A percentile compares a stretch with the other conserved stretches of the same genome.
phyloP scores from a whole-genome alignment of 2,329 filamentous ascomycete genomes.

The Metarhizium guizhouense region DNA sequence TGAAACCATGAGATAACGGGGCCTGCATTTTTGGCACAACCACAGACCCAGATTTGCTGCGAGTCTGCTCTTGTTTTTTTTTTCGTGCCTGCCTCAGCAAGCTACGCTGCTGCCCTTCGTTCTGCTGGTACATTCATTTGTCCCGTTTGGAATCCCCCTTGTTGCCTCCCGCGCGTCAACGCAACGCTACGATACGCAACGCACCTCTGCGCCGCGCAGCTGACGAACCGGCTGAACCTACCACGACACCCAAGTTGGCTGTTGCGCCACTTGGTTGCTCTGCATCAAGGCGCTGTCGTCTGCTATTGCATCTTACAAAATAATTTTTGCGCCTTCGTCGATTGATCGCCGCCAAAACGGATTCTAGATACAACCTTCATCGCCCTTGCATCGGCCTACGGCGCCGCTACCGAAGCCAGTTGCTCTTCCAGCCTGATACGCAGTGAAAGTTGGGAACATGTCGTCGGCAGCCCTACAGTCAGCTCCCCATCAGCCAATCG shows the following conservation, averaged over 20 bases:
- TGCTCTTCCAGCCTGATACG: constrained; percentile 5
- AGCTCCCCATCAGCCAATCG: constrained; percentile 45
- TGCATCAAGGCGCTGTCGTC: neutral
- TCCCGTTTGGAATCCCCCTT: neutral
- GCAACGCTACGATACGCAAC: constrained; percentile 4
- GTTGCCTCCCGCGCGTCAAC: constrained; percentile 3
- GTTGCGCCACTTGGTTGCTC: constrained; percentile 1
- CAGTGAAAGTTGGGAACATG: constrained; percentile 21
- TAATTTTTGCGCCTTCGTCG: neutral
- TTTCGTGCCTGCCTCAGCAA: neutral
- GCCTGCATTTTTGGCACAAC: constrained; percentile 25
- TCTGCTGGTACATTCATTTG: neutral
- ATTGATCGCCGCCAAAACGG: neutral
- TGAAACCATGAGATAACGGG: constrained; percentile 36
- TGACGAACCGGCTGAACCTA: constrained; percentile 3
- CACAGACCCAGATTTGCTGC: constrained; percentile 12
- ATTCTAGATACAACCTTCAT: neutral
- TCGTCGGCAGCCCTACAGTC: constrained; percentile 54
- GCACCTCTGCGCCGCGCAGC: constrained; percentile 3
- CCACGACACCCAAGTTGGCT: neutral
- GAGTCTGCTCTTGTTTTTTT: constrained; percentile 7
- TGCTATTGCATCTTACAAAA: neutral
- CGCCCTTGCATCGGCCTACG: neutral
- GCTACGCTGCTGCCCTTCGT: neutral
- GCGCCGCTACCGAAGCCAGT: constrained; percentile 3